Evolutionary conservation across 2,329 filamentous ascomycete species (phyloP).

Genomic region (Venturiaceae sp.): DNA sequence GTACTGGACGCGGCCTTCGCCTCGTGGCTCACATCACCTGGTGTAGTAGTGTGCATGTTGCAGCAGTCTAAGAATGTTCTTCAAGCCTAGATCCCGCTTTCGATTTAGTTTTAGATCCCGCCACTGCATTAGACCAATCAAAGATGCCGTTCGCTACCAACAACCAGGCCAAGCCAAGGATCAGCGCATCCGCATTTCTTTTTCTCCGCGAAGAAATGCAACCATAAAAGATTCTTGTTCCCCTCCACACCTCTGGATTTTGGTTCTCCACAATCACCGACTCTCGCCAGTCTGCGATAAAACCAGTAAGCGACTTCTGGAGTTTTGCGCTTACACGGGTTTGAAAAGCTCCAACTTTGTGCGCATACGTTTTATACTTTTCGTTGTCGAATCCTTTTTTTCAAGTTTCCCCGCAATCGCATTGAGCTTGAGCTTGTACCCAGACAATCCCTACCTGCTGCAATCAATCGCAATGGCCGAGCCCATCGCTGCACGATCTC

Average conservation of each 20-base stretch:
- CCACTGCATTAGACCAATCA: too few relatives aligned
- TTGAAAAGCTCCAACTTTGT: conserved; percentile 24
- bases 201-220: background rate
- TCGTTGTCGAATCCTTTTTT: background rate
- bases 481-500: background rate
- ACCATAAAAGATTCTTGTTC: background rate
- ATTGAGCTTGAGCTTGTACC: background rate
- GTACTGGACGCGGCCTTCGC: background rate
- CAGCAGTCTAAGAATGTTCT: background rate
- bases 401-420: background rate
- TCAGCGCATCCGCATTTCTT: background rate
- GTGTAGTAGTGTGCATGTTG: background rate
- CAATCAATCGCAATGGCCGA: background rate
- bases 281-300: background rate
- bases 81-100: too few relatives aligned
- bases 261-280: background rate
- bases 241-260: background rate
- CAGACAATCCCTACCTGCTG: background rate
- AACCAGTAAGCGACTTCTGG: conserved; percentile 27
- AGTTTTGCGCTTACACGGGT: conserved; percentile 29
- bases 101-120: too few relatives aligned
- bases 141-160: background rate
- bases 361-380: background rate
- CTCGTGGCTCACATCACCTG: background rate
- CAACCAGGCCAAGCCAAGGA: too few relatives aligned